Conservation (phyloP, 2,329 filamentous ascomycete genomes). For the Colletotrichum sp. region DNA sequence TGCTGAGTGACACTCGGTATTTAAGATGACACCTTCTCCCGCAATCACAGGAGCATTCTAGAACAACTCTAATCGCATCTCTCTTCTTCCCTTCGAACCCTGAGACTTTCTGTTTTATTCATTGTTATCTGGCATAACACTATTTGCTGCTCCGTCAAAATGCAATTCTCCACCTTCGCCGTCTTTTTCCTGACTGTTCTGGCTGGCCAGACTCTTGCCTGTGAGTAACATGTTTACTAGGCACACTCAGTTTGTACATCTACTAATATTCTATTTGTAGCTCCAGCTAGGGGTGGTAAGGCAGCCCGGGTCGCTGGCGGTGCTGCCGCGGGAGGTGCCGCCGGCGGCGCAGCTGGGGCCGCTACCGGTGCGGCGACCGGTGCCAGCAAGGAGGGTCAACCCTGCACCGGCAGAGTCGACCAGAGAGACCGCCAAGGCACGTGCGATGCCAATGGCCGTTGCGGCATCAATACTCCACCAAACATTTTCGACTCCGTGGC, state of each 20-base stretch:
- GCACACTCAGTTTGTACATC: background rate
- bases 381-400: background rate
- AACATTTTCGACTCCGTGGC: background rate
- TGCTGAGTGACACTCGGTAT: background rate
- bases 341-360: background rate
- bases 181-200: background rate
- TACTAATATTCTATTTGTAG: background rate
- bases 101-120: background rate
- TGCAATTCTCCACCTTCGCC: background rate
- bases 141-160: background rate
- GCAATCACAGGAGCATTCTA: background rate
- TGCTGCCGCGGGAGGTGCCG: background rate
- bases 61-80: background rate
- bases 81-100: accelerated
- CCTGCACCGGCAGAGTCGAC: background rate
- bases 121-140: background rate
- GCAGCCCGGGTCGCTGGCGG: background rate
- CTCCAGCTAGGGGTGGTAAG: background rate
- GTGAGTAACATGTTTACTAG: background rate
- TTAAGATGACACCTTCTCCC: background rate
- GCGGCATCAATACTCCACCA: background rate
- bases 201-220: background rate
- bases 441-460: background rate
- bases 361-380: background rate
- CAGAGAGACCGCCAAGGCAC: background rate